Conservation (phyloP, 2,329 filamentous ascomycete genomes). For the Canariomyces notabilis region DNA sequence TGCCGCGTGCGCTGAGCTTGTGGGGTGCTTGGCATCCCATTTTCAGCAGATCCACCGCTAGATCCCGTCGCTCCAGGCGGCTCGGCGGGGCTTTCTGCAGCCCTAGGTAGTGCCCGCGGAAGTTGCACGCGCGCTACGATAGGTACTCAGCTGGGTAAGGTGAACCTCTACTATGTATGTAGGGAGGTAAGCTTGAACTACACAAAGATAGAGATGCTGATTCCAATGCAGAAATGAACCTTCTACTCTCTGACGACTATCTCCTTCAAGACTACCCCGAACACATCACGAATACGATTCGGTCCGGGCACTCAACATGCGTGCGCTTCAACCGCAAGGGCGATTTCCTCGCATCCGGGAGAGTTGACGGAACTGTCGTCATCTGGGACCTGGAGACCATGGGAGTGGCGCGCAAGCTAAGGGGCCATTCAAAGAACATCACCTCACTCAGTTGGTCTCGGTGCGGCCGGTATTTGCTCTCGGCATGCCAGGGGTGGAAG, state of each 20-base stretch:
- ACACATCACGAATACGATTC: constrained; percentile 79
- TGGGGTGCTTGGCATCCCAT: neutral
- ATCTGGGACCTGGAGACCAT: constrained; percentile 98
- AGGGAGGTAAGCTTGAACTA: no score
- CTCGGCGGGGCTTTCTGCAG: constrained; percentile 11
- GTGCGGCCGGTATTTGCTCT: constrained; percentile 85
- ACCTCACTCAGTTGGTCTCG: constrained; percentile 94
- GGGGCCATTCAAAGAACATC: constrained; percentile 89
- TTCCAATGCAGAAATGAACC: constrained; percentile 43
- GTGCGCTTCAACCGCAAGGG: constrained; percentile 89
- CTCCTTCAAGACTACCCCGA: constrained; percentile 81
- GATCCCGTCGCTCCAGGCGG: neutral
- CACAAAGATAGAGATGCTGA: no score
- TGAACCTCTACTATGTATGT: no score
- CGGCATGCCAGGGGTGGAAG: constrained; percentile 93
- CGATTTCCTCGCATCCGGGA: constrained; percentile 89
- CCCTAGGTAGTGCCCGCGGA: no score
- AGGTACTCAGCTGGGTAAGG: no score
- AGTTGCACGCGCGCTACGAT: no score
- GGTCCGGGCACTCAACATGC: constrained; percentile 61
- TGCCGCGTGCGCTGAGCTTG: neutral
- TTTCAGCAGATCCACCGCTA: constrained; percentile 4
- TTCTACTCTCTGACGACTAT: constrained; percentile 57
- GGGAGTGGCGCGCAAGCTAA: constrained; percentile 88
- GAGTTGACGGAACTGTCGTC: constrained; percentile 89